A percentile compares a stretch with the other conserved stretches of the same genome.
Evolutionary conservation across 306 rosid species (phyloP).

Genomic region (Crotalaria pallida): DNA sequence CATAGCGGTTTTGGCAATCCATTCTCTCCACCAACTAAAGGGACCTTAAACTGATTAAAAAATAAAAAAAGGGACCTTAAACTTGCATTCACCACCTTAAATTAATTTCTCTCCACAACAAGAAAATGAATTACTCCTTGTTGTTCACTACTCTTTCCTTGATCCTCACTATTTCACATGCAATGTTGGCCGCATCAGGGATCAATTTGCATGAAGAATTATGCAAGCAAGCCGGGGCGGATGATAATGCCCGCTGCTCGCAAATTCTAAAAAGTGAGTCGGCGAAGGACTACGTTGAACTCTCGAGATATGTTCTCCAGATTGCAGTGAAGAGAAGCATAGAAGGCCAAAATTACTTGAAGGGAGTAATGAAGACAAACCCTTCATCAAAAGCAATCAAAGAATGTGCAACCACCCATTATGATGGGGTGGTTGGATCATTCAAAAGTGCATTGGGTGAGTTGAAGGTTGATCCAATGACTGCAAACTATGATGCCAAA

Average conservation of each 20-base stretch:
- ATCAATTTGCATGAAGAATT: not conserved
- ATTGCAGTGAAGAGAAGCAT: not conserved
- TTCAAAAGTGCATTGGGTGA: conserved; percentile 28
- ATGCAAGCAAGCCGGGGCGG: not conserved
- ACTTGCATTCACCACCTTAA: not conserved
- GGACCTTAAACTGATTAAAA: conserved; percentile 5
- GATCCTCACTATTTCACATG: conserved; percentile 7
- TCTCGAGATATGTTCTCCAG: not conserved
- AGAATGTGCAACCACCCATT: conserved; percentile 10
- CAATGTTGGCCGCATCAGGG: not conserved
- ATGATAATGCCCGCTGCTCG: conserved; percentile 1
- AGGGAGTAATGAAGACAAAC: not conserved
- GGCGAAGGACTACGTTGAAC: not conserved
- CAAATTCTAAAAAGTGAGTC: not conserved
- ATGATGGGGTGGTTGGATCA: conserved; percentile 19
- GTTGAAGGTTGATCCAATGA: not conserved
- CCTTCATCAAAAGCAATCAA: not conserved
- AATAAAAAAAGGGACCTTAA: conserved; percentile 2
- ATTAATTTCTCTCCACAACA: conserved; percentile 7
- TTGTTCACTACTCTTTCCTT: conserved; percentile 22
- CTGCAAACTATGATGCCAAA: conserved; percentile 30
- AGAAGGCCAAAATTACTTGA: not conserved
- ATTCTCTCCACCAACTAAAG: conserved; percentile 5
- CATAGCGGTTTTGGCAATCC: not conserved
- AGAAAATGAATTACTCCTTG: not conserved